phyloP scores from a whole-genome alignment of 805 yeast genomes.

The Yarrowia keelungensis region DNA sequence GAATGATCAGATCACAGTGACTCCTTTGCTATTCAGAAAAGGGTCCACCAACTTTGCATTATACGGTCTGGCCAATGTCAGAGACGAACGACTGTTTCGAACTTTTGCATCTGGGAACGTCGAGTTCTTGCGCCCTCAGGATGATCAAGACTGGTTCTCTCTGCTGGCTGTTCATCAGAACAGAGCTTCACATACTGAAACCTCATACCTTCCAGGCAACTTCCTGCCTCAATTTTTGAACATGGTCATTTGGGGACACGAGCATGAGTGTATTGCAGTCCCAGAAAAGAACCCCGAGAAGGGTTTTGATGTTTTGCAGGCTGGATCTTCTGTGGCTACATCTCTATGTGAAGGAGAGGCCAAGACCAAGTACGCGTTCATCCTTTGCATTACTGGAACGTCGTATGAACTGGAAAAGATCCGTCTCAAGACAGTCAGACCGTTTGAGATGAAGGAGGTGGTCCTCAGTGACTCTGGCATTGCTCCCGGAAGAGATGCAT shows the following conservation, averaged over 20 bases:
- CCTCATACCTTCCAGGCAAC: constrained; percentile 83
- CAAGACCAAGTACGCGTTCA: constrained; percentile 72
- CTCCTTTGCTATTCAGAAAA: constrained; percentile 82
- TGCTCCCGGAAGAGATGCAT: constrained; percentile 66
- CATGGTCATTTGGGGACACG: constrained; percentile 95
- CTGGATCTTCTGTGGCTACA: constrained; percentile 95
- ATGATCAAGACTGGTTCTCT: constrained; percentile 72
- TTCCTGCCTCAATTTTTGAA: constrained; percentile 84
- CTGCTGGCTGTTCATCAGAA: constrained; percentile 91
- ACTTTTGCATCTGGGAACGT: constrained; percentile 83
- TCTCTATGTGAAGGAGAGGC: constrained; percentile 87
- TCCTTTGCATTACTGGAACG: constrained; percentile 67
- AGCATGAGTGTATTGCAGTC: constrained; percentile 87
- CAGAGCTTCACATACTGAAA: constrained; percentile 78
- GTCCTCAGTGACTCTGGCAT: constrained; percentile 62
- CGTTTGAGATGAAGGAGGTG: constrained; percentile 77
- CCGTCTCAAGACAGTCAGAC: constrained; percentile 73
- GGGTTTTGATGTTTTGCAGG: constrained; percentile 82
- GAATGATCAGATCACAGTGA: constrained; percentile 72
- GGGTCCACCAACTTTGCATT: constrained; percentile 83
- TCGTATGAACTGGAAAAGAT: constrained; percentile 66
- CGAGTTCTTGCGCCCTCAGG: constrained; percentile 75
- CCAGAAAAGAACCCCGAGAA: constrained; percentile 61
- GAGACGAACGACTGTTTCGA: constrained; percentile 86
- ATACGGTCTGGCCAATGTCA: constrained; percentile 85